A percentile compares a stretch with the other conserved stretches of the same genome.
Conservation (phyloP, 2,329 filamentous ascomycete species). For the Ramichloridium luteum region DNA sequence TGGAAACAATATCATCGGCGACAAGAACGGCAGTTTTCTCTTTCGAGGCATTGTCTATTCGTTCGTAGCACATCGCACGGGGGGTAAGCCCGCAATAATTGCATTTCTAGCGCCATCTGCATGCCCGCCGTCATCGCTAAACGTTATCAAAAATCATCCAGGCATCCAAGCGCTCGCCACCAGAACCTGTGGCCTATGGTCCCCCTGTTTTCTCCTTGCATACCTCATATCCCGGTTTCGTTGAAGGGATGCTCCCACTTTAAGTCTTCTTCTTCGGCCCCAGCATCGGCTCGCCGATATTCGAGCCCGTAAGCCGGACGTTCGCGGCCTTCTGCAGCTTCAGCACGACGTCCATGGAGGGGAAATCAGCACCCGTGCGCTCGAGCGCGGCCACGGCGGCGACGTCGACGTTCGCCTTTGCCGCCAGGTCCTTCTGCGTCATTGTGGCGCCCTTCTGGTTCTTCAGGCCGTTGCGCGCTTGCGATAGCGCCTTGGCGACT, state of each 20-base stretch:
- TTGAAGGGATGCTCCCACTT: too few relatives aligned
- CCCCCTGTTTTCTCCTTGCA: too few relatives aligned
- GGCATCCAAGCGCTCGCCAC: too few relatives aligned
- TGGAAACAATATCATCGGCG: too few relatives aligned
- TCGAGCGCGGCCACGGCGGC: constrained; percentile 75
- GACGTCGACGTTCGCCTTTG: constrained; percentile 78
- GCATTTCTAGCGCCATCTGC: too few relatives aligned
- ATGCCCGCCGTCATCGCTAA: too few relatives aligned
- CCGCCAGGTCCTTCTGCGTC: constrained; percentile 81
- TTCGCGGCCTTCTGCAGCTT: constrained; percentile 54
- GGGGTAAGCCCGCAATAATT: too few relatives aligned
- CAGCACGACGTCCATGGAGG: constrained; percentile 78
- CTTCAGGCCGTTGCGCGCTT: constrained; percentile 65
- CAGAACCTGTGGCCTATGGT: too few relatives aligned
- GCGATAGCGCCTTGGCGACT: constrained; percentile 72
- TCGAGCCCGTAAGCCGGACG: constrained; percentile 25
- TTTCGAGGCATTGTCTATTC: too few relatives aligned
- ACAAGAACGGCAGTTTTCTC: too few relatives aligned
- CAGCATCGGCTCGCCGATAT: constrained; percentile 71
- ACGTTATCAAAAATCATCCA: too few relatives aligned
- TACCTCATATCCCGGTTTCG: constrained; percentile 6
- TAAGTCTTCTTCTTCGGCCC: constrained; percentile 63
- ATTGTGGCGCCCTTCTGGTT: constrained; percentile 61
- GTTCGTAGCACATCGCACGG: too few relatives aligned
- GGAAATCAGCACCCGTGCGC: constrained; percentile 63